A percentile compares a stretch with the other conserved stretches of the same genome.
These are phyloP conservation scores for Wilcoxina mikolae DNA, from an alignment of 495 filamentous ascomycete species.

Conservation along the genomic window DNA sequence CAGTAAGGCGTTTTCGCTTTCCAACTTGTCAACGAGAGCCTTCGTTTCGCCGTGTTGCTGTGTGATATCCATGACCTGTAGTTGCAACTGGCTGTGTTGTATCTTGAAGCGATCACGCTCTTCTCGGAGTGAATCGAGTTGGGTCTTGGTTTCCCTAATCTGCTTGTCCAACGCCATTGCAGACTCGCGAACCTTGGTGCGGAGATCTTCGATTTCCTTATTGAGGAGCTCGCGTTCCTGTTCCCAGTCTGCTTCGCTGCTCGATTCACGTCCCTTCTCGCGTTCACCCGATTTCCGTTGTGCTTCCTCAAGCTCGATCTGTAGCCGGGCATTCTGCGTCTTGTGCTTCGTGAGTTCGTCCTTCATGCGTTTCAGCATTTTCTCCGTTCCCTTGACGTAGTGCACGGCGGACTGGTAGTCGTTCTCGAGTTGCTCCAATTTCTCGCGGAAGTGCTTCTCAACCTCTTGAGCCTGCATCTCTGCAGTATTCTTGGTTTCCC, in stretches of 20 bases:
- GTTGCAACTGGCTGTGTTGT: constrained; percentile 42
- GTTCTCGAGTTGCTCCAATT: constrained; percentile 79
- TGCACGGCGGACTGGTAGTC: constrained; percentile 99
- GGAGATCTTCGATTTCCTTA: constrained; percentile 48
- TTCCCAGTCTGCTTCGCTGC: constrained; percentile 52
- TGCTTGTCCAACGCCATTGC: constrained; percentile 55
- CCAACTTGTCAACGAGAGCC: constrained; percentile 62
- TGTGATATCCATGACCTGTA: constrained; percentile 40
- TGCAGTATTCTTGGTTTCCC: constrained; percentile 61
- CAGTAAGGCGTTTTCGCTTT: constrained; percentile 61
- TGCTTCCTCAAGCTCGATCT: constrained; percentile 57
- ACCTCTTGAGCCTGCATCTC: constrained; percentile 70
- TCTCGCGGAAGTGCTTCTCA: constrained; percentile 73
- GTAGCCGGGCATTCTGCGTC: constrained; percentile 64
- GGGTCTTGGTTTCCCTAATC: constrained; percentile 47
- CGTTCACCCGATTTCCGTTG: constrained; percentile 34
- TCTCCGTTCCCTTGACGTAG: constrained; percentile 96
- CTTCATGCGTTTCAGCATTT: constrained; percentile 98
- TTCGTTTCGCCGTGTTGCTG: constrained; percentile 38
- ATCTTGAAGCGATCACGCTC: constrained; percentile 52
- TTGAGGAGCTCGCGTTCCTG: constrained; percentile 54
- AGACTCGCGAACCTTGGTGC: constrained; percentile 50
- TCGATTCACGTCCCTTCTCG: constrained; percentile 28
- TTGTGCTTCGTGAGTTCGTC: constrained; percentile 85
- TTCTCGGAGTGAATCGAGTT: constrained; percentile 46